These are phyloP conservation scores for Guadua angustifolia DNA, from an alignment of 176 grass and related monocot species.

Conservation along the genomic window DNA sequence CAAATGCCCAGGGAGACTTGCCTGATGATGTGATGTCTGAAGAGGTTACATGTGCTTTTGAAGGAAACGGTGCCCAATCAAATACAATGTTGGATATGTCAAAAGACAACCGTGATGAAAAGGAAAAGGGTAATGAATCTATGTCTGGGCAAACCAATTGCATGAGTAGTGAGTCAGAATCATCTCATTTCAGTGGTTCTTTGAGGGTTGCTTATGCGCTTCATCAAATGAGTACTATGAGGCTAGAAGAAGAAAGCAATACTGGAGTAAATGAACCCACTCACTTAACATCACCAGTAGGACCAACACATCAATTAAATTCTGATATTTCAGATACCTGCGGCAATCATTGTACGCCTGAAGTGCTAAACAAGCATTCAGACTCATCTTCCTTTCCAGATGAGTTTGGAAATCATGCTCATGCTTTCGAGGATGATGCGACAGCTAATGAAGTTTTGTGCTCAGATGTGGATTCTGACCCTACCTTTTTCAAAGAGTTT, in stretches of 20 bases:
- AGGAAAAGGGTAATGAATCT: slow-evolving; percentile 27
- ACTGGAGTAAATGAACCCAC: not conserved
- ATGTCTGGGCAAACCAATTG: slow-evolving; percentile 38
- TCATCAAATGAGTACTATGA: slow-evolving; percentile 45
- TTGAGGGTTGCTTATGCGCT: slow-evolving; percentile 37
- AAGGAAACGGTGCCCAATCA: slow-evolving; percentile 25
- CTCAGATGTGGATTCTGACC: slow-evolving; percentile 62
- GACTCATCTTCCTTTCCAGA: slow-evolving; percentile 8
- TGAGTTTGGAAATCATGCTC: slow-evolving; percentile 27
- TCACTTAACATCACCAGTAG: slow-evolving; percentile 20
- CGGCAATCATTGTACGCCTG: slow-evolving; percentile 34
- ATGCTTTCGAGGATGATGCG: slow-evolving; percentile 35
- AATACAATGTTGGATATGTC: slow-evolving; percentile 26
- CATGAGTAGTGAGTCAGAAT: slow-evolving; percentile 4
- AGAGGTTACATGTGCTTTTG: slow-evolving; percentile 34
- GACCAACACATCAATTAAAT: slow-evolving; percentile 38
- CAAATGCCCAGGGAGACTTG: slow-evolving; percentile 19
- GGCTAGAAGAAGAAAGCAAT: slow-evolving; percentile 36
- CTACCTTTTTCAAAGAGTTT: slow-evolving; percentile 67
- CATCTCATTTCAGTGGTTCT: slow-evolving; percentile 44
- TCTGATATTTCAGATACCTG: slow-evolving; percentile 33
- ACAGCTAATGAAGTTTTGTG: slow-evolving; percentile 38
- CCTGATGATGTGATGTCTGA: slow-evolving; percentile 27
- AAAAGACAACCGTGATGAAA: slow-evolving; percentile 36
- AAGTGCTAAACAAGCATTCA: slow-evolving; percentile 39